Conservation (phyloP, 1,284 basidiomycete genomes). For the Lentinula novae-zelandiae region DNA sequence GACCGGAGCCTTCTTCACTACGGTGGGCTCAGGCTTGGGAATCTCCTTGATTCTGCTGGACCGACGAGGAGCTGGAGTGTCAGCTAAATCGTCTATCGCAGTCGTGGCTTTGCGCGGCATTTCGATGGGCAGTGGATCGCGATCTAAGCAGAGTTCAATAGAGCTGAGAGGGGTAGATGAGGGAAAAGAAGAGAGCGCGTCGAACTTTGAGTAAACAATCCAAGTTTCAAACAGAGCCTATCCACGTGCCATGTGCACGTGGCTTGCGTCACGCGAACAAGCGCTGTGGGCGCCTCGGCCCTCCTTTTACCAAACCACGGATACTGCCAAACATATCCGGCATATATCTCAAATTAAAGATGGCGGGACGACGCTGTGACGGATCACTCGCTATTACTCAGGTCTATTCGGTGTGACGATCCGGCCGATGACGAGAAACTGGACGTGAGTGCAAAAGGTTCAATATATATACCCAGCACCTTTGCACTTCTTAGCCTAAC, state of each 20-base stretch:
- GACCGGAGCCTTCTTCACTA: conserved; percentile 52
- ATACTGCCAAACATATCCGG: too few relatives aligned
- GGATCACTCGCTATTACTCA: too few relatives aligned
- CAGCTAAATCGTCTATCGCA: conserved; percentile 30
- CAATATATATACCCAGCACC: too few relatives aligned
- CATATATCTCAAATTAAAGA: too few relatives aligned
- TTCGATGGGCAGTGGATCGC: neutral
- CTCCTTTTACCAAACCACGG: too few relatives aligned
- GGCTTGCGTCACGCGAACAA: neutral
- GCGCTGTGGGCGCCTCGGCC: neutral
- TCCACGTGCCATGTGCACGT: neutral
- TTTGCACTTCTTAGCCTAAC: too few relatives aligned
- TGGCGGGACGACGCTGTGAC: too few relatives aligned
- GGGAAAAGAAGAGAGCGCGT: conserved; percentile 2
- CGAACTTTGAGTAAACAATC: neutral
- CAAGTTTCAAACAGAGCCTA: neutral
- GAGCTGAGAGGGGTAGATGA: conserved; percentile 8
- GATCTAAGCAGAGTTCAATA: neutral
- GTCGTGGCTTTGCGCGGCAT: conserved; percentile 72
- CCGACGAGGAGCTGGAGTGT: conserved; percentile 56
- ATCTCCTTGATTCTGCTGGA: conserved; percentile 70
- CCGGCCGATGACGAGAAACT: too few relatives aligned
- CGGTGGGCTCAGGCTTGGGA: conserved; percentile 47
- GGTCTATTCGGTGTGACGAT: too few relatives aligned
- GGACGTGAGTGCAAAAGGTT: too few relatives aligned